Conservation (phyloP, 345 rosid genomes). For the Dovyalis caffra region DNA sequence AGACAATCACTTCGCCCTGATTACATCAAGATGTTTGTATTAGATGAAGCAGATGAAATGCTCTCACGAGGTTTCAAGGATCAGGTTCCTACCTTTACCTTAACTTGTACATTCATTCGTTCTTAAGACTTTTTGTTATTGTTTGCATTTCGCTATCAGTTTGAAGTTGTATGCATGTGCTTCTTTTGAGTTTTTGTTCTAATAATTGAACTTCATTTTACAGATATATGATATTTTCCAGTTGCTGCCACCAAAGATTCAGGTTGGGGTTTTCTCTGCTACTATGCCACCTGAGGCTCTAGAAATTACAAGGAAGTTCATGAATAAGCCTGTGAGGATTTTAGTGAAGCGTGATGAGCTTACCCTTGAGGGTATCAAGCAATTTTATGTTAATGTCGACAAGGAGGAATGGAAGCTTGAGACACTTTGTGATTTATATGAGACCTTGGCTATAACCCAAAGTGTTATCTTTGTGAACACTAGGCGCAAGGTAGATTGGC, state of each 20-base stretch:
- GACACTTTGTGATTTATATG: constrained; percentile 75
- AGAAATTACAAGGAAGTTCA: constrained; percentile 84
- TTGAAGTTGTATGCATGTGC: neutral
- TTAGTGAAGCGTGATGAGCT: constrained; percentile 89
- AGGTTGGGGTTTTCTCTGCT: constrained; percentile 87
- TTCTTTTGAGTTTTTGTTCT: neutral
- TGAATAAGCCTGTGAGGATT: constrained; percentile 85
- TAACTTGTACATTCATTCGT: neutral
- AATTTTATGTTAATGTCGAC: constrained; percentile 71
- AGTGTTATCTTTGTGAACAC: constrained; percentile 91
- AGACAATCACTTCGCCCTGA: constrained; percentile 28
- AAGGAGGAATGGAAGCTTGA: constrained; percentile 91
- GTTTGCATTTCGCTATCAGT: neutral
- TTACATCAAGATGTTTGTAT: constrained; percentile 19
- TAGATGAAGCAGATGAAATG: constrained; percentile 28
- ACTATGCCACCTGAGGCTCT: constrained; percentile 95
- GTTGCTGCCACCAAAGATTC: constrained; percentile 67
- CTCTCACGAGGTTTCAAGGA: constrained; percentile 28
- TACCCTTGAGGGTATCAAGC: constrained; percentile 91
- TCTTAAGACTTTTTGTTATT: neutral
- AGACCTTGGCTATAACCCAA: constrained; percentile 84
- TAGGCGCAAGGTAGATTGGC: constrained; percentile 89
- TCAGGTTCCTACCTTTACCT: constrained; percentile 10
- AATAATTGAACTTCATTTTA: neutral
- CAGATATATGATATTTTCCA: constrained; percentile 90